Evolutionary conservation across 1,284 basidiomycete genomes (phyloP).

Genomic region (Ustilago crameri): DNA sequence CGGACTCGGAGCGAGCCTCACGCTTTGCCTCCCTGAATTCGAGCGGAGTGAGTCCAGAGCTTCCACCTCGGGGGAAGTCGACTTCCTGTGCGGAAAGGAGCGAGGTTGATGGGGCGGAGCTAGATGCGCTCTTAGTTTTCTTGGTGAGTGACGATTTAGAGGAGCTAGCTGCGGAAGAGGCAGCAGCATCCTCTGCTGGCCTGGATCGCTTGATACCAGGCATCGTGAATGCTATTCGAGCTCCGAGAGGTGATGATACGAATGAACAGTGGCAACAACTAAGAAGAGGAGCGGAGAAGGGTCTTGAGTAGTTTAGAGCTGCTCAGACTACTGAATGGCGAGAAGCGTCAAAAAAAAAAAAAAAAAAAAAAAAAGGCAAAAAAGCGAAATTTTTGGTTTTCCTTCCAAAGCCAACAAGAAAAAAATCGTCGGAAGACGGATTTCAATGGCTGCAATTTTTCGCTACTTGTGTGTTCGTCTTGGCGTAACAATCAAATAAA

Average conservation of each 20-base stretch:
- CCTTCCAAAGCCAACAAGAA: constrained; percentile 7
- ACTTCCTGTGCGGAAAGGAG: constrained; percentile 69
- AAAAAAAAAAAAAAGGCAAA: constrained; percentile 12
- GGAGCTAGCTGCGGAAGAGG: constrained; percentile 34
- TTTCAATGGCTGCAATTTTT: not conserved
- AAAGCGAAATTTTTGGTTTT: constrained; percentile 28
- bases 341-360: constrained; percentile 1
- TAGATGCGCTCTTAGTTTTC: constrained; percentile 31
- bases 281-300: constrained; percentile 3
- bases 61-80: constrained; percentile 92
- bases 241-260: constrained; percentile 8
- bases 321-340: not conserved
- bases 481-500: not conserved
- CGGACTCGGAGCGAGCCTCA: constrained; percentile 85
- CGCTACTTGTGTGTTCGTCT: not conserved
- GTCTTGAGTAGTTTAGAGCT: not conserved
- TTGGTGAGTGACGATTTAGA: constrained; percentile 23
- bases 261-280: constrained; percentile 17
- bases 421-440: constrained; percentile 14
- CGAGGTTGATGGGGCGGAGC: constrained; percentile 30
- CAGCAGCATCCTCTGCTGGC: constrained; percentile 32
- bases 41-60: constrained; percentile 80
- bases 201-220: constrained; percentile 52
- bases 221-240: constrained; percentile 21
- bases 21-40: constrained; percentile 87